phyloP scores from a whole-genome alignment of 805 yeast species.

The Hanseniaspora guilliermondii region DNA sequence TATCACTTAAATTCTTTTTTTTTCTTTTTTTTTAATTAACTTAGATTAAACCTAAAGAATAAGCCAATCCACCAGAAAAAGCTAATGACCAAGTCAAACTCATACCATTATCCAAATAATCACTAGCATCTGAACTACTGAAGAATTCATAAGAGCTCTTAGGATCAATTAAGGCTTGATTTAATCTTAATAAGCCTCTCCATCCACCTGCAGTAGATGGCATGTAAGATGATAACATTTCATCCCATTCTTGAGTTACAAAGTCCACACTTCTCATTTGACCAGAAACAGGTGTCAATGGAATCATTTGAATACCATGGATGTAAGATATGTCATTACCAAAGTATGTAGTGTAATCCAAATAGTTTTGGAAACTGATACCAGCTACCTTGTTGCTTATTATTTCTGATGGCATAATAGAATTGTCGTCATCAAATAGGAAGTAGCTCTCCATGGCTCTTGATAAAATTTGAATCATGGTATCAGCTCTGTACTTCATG shows the following conservation, averaged over 20 bases:
- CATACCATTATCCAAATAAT: constrained; percentile 48
- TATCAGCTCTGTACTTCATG: constrained; percentile 42
- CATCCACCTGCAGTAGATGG: constrained; percentile 42
- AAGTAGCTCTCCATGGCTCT: constrained; percentile 34
- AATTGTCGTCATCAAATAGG: constrained; percentile 11
- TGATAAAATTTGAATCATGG: constrained; percentile 49
- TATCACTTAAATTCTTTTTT: background rate
- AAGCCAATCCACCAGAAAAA: constrained; percentile 39
- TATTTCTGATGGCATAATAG: constrained; percentile 26
- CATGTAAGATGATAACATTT: constrained; percentile 32
- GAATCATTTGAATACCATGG: constrained; percentile 72
- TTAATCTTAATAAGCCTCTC: constrained; percentile 40
- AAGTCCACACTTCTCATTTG: constrained; percentile 40
- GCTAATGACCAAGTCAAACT: constrained; percentile 53
- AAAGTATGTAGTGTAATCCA: constrained; percentile 63
- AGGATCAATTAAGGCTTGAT: constrained; percentile 37
- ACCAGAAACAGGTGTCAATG: constrained; percentile 51
- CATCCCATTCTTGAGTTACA: constrained; percentile 51
- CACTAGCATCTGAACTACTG: constrained; percentile 23
- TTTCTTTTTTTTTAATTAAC: background rate
- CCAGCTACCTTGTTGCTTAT: constrained; percentile 60
- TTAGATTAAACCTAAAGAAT: constrained; percentile 17
- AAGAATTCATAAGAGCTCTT: constrained; percentile 33
- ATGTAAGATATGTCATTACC: constrained; percentile 52
- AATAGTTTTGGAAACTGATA: constrained; percentile 57